These are phyloP conservation scores for Mucor sp. DNA, from an alignment of 371 early-diverging fungal species.

Conservation along the genomic window DNA sequence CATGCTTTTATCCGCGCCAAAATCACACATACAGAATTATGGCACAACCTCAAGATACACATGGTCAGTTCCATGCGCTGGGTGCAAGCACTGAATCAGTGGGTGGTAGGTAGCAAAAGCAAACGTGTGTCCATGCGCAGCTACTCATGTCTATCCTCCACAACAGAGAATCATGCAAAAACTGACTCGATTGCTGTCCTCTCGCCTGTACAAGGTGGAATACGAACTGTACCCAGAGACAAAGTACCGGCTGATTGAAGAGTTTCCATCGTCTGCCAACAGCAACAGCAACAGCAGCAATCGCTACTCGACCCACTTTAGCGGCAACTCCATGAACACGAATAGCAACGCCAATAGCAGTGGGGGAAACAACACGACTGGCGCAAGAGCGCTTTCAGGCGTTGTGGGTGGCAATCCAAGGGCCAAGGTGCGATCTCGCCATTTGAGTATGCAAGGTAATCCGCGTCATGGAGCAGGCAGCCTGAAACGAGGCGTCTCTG, in stretches of 20 bases:
- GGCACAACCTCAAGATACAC: conserved; percentile 52
- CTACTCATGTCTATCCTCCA: background rate
- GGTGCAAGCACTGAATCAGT: conserved; percentile 59
- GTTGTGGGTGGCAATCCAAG: conserved; percentile 17
- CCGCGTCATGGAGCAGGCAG: background rate
- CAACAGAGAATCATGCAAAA: conserved; percentile 65
- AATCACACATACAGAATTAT: conserved; percentile 44
- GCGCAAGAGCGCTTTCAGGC: background rate
- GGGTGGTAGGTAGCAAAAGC: conserved; percentile 50
- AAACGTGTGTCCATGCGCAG: background rate
- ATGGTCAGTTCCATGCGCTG: conserved; percentile 49
- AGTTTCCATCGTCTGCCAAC: background rate
- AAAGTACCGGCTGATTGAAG: conserved; percentile 15
- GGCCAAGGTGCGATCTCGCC: conserved; percentile 18
- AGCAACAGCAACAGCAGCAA: conserved; percentile 1
- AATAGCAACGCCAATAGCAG: background rate
- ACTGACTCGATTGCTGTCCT: conserved; percentile 52
- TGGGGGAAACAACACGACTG: background rate
- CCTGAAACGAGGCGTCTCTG: background rate
- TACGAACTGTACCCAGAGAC: conserved; percentile 36
- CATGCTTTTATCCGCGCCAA: conserved; percentile 62
- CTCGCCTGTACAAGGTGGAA: conserved; percentile 55
- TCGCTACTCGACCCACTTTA: conserved; percentile 17
- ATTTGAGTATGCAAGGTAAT: conserved; percentile 27
- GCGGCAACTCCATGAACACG: no score